Conservation (phyloP, 495 filamentous ascomycete species). For the Aspergillus wentii region DNA sequence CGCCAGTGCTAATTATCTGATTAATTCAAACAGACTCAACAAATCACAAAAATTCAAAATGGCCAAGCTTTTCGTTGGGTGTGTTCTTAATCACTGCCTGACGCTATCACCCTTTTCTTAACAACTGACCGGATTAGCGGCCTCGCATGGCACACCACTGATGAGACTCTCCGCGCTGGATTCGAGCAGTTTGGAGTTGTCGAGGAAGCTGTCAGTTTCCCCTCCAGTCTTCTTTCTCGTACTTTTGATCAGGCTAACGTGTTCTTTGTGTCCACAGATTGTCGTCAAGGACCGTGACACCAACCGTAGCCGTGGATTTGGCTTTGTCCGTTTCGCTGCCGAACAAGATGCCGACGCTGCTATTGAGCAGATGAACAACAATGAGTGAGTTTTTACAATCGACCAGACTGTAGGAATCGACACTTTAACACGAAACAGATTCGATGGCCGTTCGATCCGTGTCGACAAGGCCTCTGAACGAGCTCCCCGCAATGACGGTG, state of each 20-base stretch:
- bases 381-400: slow-evolving; percentile 61
- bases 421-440: slow-evolving; percentile 48
- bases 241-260: slow-evolving; percentile 9
- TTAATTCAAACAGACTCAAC: slow-evolving; percentile 21
- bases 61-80: slow-evolving; percentile 93
- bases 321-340: slow-evolving; percentile 83
- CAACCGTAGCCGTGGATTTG: slow-evolving; percentile 91
- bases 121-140: slow-evolving; percentile 52
- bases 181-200: slow-evolving; percentile 86
- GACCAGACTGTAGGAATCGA: slow-evolving; percentile 2
- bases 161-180: slow-evolving; percentile 71
- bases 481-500: slow-evolving; percentile 29
- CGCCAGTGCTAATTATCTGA: slow-evolving; percentile 12
- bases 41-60: slow-evolving; percentile 43
- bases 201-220: slow-evolving; percentile 80
- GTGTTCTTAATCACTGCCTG: slow-evolving; percentile 25
- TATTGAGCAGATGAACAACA: slow-evolving; percentile 83
- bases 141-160: slow-evolving; percentile 97
- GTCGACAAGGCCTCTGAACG: slow-evolving; percentile 94
- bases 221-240: slow-evolving; percentile 1
- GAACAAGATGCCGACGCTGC: slow-evolving; percentile 82
- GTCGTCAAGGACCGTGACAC: slow-evolving; percentile 98
- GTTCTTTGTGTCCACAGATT: slow-evolving; percentile 64
- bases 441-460: slow-evolving; percentile 92
- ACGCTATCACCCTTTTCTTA: neutral